A percentile compares a stretch with the other conserved stretches of the same genome.
Conservation (phyloP, 352 stramenopile genomes). For the Pythium myriotylum region DNA sequence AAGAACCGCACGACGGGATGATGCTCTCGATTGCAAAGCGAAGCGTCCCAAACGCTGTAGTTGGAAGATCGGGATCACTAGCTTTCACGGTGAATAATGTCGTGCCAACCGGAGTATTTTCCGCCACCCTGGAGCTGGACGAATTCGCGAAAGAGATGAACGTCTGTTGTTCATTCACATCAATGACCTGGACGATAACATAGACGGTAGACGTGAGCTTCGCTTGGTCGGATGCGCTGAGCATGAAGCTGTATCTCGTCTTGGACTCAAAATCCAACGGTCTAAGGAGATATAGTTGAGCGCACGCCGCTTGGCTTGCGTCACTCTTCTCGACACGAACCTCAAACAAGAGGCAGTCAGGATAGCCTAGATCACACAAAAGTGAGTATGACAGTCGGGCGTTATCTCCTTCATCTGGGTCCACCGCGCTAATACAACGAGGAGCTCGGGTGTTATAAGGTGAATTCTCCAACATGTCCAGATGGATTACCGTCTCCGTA, state of each 20-base stretch:
- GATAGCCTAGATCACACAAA: slow-evolving; percentile 27
- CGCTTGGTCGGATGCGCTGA: slow-evolving; percentile 35
- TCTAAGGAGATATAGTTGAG: slow-evolving; percentile 36
- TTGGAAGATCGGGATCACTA: slow-evolving; percentile 43
- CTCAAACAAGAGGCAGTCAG: slow-evolving; percentile 42
- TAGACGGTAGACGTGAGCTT: slow-evolving; percentile 26
- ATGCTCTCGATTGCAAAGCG: slow-evolving; percentile 36
- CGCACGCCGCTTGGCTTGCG: slow-evolving; percentile 39
- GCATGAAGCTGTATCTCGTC: slow-evolving; percentile 38
- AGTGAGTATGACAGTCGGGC: slow-evolving; percentile 43
- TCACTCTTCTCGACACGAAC: slow-evolving; percentile 43
- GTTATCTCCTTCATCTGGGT: slow-evolving; percentile 49
- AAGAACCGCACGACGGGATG: slow-evolving; percentile 28
- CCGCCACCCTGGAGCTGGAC: slow-evolving; percentile 32
- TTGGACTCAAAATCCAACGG: slow-evolving; percentile 49
- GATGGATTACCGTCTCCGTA: slow-evolving; percentile 29
- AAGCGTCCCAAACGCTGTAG: slow-evolving; percentile 35
- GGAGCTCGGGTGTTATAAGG: slow-evolving; percentile 11
- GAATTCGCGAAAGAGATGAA: slow-evolving; percentile 34
- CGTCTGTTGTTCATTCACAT: slow-evolving; percentile 57
- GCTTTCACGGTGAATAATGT: slow-evolving; percentile 35
- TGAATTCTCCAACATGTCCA: slow-evolving; percentile 47
- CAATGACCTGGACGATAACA: slow-evolving; percentile 42
- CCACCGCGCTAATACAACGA: slow-evolving; percentile 43
- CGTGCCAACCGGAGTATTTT: slow-evolving; percentile 34